A percentile compares a stretch with the other conserved stretches of the same genome.
Evolutionary conservation across 1,284 basidiomycete genomes (phyloP).

Genomic region (Moesziomyces globuligerus): DNA sequence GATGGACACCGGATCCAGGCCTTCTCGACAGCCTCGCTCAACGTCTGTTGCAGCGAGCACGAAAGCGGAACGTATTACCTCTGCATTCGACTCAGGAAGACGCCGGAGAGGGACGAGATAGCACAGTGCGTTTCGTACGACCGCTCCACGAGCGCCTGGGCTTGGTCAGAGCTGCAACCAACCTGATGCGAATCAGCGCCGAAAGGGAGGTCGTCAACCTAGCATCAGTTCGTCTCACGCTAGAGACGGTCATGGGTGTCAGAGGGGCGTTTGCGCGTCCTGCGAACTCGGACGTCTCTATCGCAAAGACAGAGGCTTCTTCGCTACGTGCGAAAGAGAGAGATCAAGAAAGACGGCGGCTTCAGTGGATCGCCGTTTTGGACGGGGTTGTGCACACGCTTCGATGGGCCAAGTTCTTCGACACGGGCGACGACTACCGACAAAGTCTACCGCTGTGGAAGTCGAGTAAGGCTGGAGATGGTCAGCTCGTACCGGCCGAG

Average conservation of each 20-base stretch:
- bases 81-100: not conserved
- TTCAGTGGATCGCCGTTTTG: slow-evolving; percentile 18
- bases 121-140: not conserved
- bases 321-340: not conserved
- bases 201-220: slow-evolving; percentile 27
- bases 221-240: slow-evolving; percentile 12
- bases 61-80: not conserved
- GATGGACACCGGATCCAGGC: slow-evolving; percentile 14
- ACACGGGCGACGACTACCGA: slow-evolving; percentile 33
- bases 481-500: slow-evolving; percentile 22
- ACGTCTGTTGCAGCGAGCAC: slow-evolving; percentile 6
- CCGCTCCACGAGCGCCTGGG: slow-evolving; percentile 4
- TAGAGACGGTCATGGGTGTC: slow-evolving; percentile 8
- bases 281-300: too few species aligned
- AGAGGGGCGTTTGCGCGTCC: not conserved
- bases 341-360: slow-evolving; percentile 3
- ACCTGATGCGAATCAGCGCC: slow-evolving; percentile 21
- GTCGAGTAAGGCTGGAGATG: slow-evolving; percentile 6
- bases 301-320: not conserved
- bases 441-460: slow-evolving; percentile 31
- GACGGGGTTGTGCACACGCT: slow-evolving; percentile 31
- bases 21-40: slow-evolving; percentile 25
- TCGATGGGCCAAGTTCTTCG: slow-evolving; percentile 37
- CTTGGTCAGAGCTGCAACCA: slow-evolving; percentile 10
- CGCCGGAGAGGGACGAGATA: not conserved